Percentiles rank a stretch among this genome's conserved stretches.
Conservation (phyloP, 1,139 yeast species). For the Sugiyamaella sp. region DNA sequence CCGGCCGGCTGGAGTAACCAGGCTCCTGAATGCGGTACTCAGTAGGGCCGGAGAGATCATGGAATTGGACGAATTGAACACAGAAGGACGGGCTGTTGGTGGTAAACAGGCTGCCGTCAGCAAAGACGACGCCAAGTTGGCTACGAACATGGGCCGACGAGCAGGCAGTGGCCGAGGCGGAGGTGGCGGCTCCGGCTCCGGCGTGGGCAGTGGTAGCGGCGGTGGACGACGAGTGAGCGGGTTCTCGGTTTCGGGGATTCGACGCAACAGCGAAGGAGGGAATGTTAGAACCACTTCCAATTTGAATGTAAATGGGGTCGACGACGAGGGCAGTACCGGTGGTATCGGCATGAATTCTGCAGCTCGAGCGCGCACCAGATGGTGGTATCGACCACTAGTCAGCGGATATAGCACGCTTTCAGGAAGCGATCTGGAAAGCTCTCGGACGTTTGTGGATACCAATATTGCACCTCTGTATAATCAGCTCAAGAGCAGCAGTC, state of each 20-base stretch:
- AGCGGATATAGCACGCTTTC: constrained; percentile 23
- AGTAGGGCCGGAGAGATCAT: too few relatives aligned
- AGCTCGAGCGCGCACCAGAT: neutral
- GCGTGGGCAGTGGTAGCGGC: neutral
- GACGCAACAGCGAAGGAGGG: constrained; percentile 9
- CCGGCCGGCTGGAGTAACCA: too few relatives aligned
- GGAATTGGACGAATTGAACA: constrained; percentile 15
- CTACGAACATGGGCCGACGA: too few relatives aligned
- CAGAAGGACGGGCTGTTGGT: constrained; percentile 8
- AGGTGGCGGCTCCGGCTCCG: neutral
- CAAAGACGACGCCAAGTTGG: too few relatives aligned
- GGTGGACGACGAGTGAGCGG: neutral
- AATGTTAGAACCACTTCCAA: neutral
- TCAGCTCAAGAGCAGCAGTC: constrained; percentile 25
- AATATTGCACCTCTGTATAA: constrained; percentile 26
- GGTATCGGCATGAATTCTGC: neutral
- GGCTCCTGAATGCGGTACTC: too few relatives aligned
- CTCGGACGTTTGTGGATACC: constrained; percentile 24
- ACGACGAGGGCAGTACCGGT: too few relatives aligned
- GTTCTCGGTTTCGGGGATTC: constrained; percentile 1
- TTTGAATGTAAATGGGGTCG: neutral
- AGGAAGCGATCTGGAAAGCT: constrained; percentile 23
- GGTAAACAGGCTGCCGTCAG: neutral
- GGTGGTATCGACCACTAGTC: constrained; percentile 26
- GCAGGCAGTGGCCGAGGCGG: neutral